Percentiles rank a stretch among this genome's conserved stretches.
These are phyloP conservation scores for Furcasterigmium furcatum DNA, from an alignment of 2,329 filamentous ascomycete species.

Conservation along the genomic window DNA sequence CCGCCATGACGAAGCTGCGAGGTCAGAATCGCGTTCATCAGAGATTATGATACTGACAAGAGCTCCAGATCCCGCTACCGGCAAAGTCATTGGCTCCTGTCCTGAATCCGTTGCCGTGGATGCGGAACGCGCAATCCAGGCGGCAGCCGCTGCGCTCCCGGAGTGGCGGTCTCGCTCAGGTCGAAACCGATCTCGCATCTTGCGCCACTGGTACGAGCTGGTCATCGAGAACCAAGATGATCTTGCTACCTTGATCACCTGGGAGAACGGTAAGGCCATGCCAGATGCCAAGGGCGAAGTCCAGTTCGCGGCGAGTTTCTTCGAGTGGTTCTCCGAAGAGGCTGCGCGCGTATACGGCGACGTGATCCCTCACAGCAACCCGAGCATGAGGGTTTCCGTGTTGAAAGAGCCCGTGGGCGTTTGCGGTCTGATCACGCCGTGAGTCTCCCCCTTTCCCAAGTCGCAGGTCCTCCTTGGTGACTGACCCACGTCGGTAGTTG, in stretches of 20 bases:
- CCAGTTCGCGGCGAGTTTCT: slow-evolving; percentile 68
- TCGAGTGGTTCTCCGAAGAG: slow-evolving; percentile 80
- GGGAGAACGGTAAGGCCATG: slow-evolving; percentile 84
- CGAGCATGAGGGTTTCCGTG: slow-evolving; percentile 69
- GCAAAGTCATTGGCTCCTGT: slow-evolving; percentile 74
- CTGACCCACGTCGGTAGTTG: slow-evolving; percentile 40
- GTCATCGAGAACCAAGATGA: slow-evolving; percentile 65
- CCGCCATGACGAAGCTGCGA: too few relatives aligned
- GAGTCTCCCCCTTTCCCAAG: slow-evolving; percentile 14
- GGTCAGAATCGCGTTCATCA: too few relatives aligned
- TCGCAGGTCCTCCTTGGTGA: too few relatives aligned
- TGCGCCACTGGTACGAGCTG: slow-evolving; percentile 65
- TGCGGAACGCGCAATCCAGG: slow-evolving; percentile 74
- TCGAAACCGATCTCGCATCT: too few relatives aligned
- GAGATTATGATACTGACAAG: too few relatives aligned
- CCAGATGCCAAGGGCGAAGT: slow-evolving; percentile 71
- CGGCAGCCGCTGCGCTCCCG: slow-evolving; percentile 71
- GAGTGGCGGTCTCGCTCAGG: slow-evolving; percentile 52
- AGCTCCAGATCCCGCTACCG: slow-evolving; percentile 72
- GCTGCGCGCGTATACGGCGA: slow-evolving; percentile 68
- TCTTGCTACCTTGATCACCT: slow-evolving; percentile 74
- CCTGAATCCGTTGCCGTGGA: slow-evolving; percentile 81
- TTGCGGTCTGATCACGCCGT: slow-evolving; percentile 45
- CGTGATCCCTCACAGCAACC: slow-evolving; percentile 65
- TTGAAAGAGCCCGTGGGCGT: slow-evolving; percentile 11